These are phyloP conservation scores for Penicillium chermesinum DNA, from an alignment of 495 filamentous ascomycete genomes.

Conservation along the genomic window DNA sequence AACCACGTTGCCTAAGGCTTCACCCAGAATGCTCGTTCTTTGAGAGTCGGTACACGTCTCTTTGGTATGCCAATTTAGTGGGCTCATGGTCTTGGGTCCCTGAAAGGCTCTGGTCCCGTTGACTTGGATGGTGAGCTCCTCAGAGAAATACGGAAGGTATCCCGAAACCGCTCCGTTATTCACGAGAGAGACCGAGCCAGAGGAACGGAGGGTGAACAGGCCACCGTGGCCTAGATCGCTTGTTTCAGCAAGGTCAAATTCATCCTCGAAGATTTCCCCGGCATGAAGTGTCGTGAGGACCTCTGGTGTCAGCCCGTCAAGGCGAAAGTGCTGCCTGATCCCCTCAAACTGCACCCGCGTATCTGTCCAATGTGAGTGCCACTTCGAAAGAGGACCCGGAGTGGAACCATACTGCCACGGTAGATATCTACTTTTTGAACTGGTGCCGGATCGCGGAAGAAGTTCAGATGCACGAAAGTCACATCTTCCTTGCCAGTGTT, in stretches of 20 bases:
- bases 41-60: constrained; percentile 46
- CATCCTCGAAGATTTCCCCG: constrained; percentile 50
- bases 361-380: constrained; percentile 26
- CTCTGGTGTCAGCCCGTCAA: constrained; percentile 40
- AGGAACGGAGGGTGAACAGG: constrained; percentile 43
- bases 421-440: constrained; percentile 58
- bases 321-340: constrained; percentile 47
- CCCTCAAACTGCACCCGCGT: constrained; percentile 51
- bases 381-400: constrained; percentile 10
- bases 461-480: constrained; percentile 57
- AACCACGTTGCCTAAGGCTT: constrained; percentile 46
- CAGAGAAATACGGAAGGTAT: constrained; percentile 20
- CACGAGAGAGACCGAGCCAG: constrained; percentile 45
- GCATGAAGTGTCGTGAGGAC: constrained; percentile 53
- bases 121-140: constrained; percentile 30
- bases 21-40: constrained; percentile 34
- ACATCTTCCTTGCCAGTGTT: constrained; percentile 53
- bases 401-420: constrained; percentile 39
- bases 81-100: constrained; percentile 38
- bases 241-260: constrained; percentile 52
- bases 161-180: constrained; percentile 28
- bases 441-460: constrained; percentile 52
- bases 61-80: constrained; percentile 46
- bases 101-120: constrained; percentile 47
- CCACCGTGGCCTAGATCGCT: constrained; percentile 50